These are phyloP conservation scores for Brassica hybrid DNA, from an alignment of 441 rosid genomes.

Conservation along the genomic window DNA sequence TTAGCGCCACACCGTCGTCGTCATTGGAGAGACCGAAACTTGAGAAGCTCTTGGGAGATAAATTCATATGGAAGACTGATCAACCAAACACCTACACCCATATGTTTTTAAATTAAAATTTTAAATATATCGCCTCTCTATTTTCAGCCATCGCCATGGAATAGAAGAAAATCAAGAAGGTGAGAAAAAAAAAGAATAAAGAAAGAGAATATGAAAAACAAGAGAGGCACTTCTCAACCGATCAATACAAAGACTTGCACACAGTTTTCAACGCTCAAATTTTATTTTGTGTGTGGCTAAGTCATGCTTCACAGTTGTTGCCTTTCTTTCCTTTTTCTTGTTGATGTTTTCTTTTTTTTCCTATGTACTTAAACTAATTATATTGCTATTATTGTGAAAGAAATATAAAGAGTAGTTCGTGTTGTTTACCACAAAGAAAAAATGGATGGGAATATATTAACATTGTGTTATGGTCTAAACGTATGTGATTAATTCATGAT, in stretches of 20 bases:
- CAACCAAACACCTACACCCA: slow-evolving; percentile 21
- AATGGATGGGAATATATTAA: slow-evolving; percentile 9
- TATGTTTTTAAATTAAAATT: not conserved
- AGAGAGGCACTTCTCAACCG: slow-evolving; percentile 83
- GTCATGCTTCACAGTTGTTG: slow-evolving; percentile 41
- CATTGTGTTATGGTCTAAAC: slow-evolving; percentile 35
- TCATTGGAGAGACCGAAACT: slow-evolving; percentile 57
- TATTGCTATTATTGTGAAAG: not conserved
- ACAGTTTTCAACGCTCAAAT: slow-evolving; percentile 63
- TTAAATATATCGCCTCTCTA: not conserved
- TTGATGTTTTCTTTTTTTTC: slow-evolving; percentile 25
- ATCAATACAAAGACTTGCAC: slow-evolving; percentile 45
- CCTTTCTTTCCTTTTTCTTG: slow-evolving; percentile 22
- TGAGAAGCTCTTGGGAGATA: slow-evolving; percentile 62
- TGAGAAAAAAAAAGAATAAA: not conserved
- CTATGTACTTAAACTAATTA: slow-evolving; percentile 44
- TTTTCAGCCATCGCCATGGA: slow-evolving; percentile 30
- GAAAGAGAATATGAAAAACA: slow-evolving; percentile 30
- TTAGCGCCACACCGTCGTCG: slow-evolving; percentile 47
- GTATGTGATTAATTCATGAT: slow-evolving; percentile 35
- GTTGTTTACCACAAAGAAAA: slow-evolving; percentile 34
- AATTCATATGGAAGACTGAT: slow-evolving; percentile 43
- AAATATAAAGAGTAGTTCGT: slow-evolving; percentile 23
- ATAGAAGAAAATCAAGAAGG: slow-evolving; percentile 6
- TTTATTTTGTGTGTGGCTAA: slow-evolving; percentile 28